Percentiles rank a stretch among this genome's conserved stretches.
phyloP scores from a whole-genome alignment of 192 early-diverging fungal species.

The Backusella westeae region DNA sequence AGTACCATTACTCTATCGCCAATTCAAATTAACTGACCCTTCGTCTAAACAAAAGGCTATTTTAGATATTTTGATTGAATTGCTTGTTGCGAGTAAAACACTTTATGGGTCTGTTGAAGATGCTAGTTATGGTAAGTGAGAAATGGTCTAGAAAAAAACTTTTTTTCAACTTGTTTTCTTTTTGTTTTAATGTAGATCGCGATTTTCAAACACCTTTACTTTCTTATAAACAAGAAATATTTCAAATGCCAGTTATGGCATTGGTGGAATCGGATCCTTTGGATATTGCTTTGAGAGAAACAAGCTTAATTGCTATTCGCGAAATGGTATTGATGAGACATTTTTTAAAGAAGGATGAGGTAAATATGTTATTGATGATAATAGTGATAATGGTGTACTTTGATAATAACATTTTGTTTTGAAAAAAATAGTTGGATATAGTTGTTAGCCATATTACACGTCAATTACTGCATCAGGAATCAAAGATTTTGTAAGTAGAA shows the following conservation, averaged over 20 bases:
- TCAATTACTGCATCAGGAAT: neutral
- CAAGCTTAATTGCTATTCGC: constrained; percentile 67
- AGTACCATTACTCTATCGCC: constrained; percentile 59
- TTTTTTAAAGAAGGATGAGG: constrained; percentile 59
- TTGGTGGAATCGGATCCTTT: constrained; percentile 63
- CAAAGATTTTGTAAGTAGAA: neutral
- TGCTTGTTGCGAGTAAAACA: constrained; percentile 62
- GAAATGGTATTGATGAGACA: constrained; percentile 61
- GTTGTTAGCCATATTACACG: neutral
- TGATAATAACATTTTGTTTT: neutral
- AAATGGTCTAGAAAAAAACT: neutral
- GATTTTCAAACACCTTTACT: constrained; percentile 66
- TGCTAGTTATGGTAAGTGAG: constrained; percentile 28
- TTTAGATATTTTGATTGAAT: constrained; percentile 66
- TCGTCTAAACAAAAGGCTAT: constrained; percentile 54
- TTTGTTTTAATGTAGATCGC: constrained; percentile 35
- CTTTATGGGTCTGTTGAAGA: constrained; percentile 60
- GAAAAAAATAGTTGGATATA: constrained; percentile 7
- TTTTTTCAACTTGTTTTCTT: neutral
- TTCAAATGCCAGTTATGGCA: constrained; percentile 65
- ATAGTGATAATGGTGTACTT: no score
- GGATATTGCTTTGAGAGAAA: constrained; percentile 57
- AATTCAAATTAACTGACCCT: constrained; percentile 51
- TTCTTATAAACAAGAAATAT: constrained; percentile 68
- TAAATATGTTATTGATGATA: neutral